Evolutionary conservation across 164 flowering plant species (phyloP).

Genomic region (Stephania japonica): DNA sequence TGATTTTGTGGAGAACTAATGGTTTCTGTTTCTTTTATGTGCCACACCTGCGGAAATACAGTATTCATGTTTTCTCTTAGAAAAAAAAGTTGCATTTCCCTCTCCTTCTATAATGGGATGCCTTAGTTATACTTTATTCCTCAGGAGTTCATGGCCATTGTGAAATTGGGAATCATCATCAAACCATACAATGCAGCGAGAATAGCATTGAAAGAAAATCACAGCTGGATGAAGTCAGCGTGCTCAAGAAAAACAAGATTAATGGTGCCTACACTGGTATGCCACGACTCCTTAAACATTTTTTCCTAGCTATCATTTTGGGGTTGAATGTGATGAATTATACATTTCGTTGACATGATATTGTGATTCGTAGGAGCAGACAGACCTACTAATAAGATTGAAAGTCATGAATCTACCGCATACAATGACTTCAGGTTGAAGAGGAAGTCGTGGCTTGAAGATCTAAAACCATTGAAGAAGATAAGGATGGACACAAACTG

Average conservation of each 20-base stretch:
- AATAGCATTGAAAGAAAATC: neutral
- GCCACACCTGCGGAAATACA: too few species aligned
- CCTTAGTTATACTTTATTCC: neutral
- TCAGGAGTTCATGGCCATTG: constrained; percentile 4
- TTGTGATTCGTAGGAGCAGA: constrained; percentile 22
- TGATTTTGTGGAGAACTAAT: too few species aligned
- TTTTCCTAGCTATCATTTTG: neutral
- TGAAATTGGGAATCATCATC: neutral
- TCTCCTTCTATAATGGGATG: neutral
- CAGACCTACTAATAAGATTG: constrained; percentile 16
- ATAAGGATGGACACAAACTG: constrained; percentile 21
- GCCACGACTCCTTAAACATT: neutral
- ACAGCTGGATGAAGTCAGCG: neutral
- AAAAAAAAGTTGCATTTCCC: too few species aligned
- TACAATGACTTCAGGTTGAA: neutral
- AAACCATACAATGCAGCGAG: neutral
- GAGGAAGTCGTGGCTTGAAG: constrained; percentile 16
- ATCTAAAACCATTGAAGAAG: constrained; percentile 18
- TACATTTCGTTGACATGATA: neutral
- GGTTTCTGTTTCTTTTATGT: too few species aligned
- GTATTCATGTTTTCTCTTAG: too few species aligned
- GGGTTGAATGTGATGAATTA: neutral
- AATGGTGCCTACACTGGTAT: neutral
- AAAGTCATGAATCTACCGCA: neutral
- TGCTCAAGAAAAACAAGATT: constrained; percentile 8